A percentile compares a stretch with the other conserved stretches of the same genome.
phyloP scores from a whole-genome alignment of 768 basidiomycete species.

The Russula dissimulans region DNA sequence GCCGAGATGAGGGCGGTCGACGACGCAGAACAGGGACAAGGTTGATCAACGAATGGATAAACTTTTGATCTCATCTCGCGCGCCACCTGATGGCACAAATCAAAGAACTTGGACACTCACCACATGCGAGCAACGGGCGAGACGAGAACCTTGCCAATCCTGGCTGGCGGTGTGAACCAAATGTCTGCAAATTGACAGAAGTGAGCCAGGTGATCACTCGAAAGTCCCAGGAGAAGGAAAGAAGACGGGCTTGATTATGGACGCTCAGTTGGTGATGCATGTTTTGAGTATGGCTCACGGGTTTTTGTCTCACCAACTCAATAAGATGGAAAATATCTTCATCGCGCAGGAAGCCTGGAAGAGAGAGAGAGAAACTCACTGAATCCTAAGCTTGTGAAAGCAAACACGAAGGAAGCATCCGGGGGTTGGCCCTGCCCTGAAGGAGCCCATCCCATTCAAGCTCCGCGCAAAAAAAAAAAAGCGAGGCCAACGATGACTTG shows the following conservation, averaged over 20 bases:
- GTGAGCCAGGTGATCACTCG: background rate
- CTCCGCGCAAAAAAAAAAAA: background rate
- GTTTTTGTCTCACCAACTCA: constrained; percentile 19
- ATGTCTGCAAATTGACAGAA: background rate
- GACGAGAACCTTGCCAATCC: too few relatives aligned
- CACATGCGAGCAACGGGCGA: background rate
- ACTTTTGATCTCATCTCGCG: constrained; percentile 19
- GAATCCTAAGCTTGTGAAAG: background rate
- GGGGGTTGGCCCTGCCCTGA: too few relatives aligned
- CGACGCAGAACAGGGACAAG: constrained; percentile 4
- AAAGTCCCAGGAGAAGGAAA: background rate
- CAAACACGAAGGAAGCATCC: too few relatives aligned
- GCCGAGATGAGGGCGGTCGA: constrained; percentile 8
- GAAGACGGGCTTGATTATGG: background rate
- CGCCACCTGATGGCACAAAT: background rate
- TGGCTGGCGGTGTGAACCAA: background rate
- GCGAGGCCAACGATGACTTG: too few relatives aligned
- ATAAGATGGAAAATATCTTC: constrained; percentile 20
- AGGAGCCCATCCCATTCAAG: background rate
- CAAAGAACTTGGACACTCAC: background rate
- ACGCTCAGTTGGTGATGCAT: constrained; percentile 23
- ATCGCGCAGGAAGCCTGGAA: constrained; percentile 4
- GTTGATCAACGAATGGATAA: constrained; percentile 22
- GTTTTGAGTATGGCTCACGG: constrained; percentile 21
- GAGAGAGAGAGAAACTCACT: constrained; percentile 9